phyloP scores from a whole-genome alignment of 441 rosid species.

The Populus hybrid region DNA sequence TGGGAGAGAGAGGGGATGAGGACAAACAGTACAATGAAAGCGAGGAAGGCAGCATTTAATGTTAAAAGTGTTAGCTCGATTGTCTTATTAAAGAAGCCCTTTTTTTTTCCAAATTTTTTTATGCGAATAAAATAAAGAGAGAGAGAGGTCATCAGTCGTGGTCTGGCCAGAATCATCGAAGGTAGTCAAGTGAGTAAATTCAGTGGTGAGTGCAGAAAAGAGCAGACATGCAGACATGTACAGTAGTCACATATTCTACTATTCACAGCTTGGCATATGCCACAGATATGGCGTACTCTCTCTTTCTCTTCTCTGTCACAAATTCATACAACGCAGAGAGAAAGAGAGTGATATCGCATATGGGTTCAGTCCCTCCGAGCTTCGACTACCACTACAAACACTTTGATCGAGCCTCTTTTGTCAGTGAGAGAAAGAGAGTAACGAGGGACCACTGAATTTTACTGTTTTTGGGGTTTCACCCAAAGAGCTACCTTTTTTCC shows the following conservation, averaged over 20 bases:
- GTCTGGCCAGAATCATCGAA: neutral
- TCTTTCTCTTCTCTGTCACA: constrained; percentile 1
- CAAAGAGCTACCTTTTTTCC: constrained; percentile 28
- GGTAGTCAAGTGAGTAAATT: constrained; percentile 25
- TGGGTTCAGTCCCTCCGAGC: constrained; percentile 22
- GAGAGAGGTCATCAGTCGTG: neutral
- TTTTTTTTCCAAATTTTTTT: neutral
- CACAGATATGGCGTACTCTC: constrained; percentile 17
- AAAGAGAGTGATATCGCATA: neutral
- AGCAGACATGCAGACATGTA: constrained; percentile 30
- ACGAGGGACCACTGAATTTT: constrained; percentile 31
- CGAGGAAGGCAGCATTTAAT: constrained; percentile 18
- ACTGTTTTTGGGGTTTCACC: constrained; percentile 49
- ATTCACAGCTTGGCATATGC: constrained; percentile 30
- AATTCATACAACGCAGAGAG: neutral
- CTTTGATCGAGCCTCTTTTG: constrained; percentile 37
- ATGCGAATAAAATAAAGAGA: neutral
- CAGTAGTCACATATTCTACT: constrained; percentile 41
- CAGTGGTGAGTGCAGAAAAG: constrained; percentile 24
- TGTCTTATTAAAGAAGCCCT: neutral
- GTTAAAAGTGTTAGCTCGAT: constrained; percentile 15
- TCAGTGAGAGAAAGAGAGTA: constrained; percentile 16
- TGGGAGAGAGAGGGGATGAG: constrained; percentile 15
- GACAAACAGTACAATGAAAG: constrained; percentile 25
- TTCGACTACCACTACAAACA: constrained; percentile 39